A percentile compares a stretch with the other conserved stretches of the same genome.
Conservation (phyloP, 768 basidiomycete species). For the Crassisporium funariophilum region DNA sequence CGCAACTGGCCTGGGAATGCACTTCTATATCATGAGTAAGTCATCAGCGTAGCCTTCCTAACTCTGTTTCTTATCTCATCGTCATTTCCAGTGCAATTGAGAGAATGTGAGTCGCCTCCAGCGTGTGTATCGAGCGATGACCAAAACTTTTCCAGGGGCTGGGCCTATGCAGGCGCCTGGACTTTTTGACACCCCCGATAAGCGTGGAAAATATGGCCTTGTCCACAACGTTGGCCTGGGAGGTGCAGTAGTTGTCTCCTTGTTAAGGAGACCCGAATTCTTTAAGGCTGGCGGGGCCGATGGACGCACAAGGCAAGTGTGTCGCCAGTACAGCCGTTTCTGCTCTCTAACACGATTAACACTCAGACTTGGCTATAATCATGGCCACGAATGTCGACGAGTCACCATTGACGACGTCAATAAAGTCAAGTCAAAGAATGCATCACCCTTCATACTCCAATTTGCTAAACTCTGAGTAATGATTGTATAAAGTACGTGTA, state of each 20-base stretch:
- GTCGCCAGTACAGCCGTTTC: background rate
- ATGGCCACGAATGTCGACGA: constrained; percentile 65
- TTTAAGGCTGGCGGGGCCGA: constrained; percentile 66
- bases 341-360: background rate
- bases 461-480: constrained; percentile 46
- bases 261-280: constrained; percentile 79
- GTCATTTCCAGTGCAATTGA: constrained; percentile 62
- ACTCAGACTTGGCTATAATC: constrained; percentile 76
- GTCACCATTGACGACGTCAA: constrained; percentile 67
- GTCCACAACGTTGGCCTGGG: constrained; percentile 86
- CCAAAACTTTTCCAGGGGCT: constrained; percentile 52
- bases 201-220: constrained; percentile 76
- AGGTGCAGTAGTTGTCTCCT: constrained; percentile 75
- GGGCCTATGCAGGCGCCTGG: constrained; percentile 83
- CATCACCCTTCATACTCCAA: constrained; percentile 50
- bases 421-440: constrained; percentile 73
- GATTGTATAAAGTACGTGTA: background rate
- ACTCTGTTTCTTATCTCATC: constrained; percentile 2
- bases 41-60: constrained; percentile 6
- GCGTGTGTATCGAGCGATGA: background rate
- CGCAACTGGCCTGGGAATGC: constrained; percentile 84
- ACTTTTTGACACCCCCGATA: constrained; percentile 61
- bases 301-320: constrained; percentile 60
- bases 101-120: constrained; percentile 53
- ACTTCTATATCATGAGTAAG: constrained; percentile 82